Evolutionary conservation across 331 rosid genomes (phyloP).

Genomic region (Rhamnella rubrinervis): DNA sequence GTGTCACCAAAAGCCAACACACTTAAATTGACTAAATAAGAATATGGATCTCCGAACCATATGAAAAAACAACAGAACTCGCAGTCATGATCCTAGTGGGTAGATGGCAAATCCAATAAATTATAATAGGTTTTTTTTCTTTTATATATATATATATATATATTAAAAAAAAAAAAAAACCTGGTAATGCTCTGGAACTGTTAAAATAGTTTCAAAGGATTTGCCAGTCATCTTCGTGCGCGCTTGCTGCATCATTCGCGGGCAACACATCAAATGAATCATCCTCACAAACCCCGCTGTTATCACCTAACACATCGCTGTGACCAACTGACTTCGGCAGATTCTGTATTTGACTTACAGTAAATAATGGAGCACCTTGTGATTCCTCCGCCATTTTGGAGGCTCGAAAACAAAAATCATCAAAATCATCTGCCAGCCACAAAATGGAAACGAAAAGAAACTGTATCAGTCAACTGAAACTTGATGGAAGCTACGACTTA

Average conservation of each 20-base stretch:
- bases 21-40: no score
- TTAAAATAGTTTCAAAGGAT: constrained; percentile 44
- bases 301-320: constrained; percentile 33
- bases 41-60: no score
- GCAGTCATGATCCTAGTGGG: no score
- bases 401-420: constrained; percentile 74
- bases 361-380: constrained; percentile 88
- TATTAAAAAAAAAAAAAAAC: no score
- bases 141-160: no score
- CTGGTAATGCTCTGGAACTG: background rate
- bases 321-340: constrained; percentile 39
- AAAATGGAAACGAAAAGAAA: constrained; percentile 3
- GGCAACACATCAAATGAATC: constrained; percentile 35
- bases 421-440: constrained; percentile 64
- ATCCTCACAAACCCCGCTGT: constrained; percentile 32
- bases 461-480: constrained; percentile 6
- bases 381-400: constrained; percentile 80
- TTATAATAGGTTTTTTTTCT: no score
- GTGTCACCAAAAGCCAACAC: no score
- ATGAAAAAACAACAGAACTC: no score
- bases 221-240: constrained; percentile 91
- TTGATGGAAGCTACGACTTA: constrained; percentile 6
- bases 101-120: no score
- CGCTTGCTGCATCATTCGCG: constrained; percentile 36
- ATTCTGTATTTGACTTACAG: constrained; percentile 60